Conservation (phyloP, 2,329 filamentous ascomycete genomes). For the Thelonectria olida region DNA sequence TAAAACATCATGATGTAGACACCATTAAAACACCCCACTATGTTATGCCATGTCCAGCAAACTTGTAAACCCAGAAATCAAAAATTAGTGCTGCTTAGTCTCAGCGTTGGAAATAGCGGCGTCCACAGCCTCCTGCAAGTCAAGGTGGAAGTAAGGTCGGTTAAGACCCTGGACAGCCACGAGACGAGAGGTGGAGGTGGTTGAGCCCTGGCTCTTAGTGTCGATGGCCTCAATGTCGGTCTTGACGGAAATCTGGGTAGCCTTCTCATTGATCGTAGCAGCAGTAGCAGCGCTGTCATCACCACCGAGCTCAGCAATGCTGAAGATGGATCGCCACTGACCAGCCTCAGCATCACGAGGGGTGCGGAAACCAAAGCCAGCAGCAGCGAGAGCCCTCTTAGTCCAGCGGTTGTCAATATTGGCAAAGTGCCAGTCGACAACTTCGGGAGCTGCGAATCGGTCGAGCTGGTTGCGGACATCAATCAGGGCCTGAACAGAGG, state of each 20-base stretch:
- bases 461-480: conserved; percentile 64
- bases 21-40: not conserved
- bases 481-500: conserved; percentile 62
- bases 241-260: conserved; percentile 25
- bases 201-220: conserved; percentile 34
- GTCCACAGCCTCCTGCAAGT: conserved; percentile 59
- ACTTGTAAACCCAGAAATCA: not conserved
- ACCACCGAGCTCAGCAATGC: conserved; percentile 86
- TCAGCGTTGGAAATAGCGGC: conserved; percentile 51
- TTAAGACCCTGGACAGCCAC: conserved; percentile 57
- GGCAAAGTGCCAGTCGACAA: conserved; percentile 61
- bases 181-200: conserved; percentile 43
- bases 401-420: conserved; percentile 65
- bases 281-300: conserved; percentile 65
- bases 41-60: not conserved
- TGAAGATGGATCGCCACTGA: conserved; percentile 82
- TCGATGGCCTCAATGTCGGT: conserved; percentile 43
- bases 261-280: conserved; percentile 71
- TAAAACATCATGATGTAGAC: conserved; percentile 3
- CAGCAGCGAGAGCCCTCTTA: conserved; percentile 62
- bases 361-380: conserved; percentile 60
- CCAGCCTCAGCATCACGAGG: conserved; percentile 41
- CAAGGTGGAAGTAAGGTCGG: conserved; percentile 62
- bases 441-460: conserved; percentile 56
- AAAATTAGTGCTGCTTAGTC: conserved; percentile 36